Conservation (phyloP, 805 yeast species). For the Yarrowia hollandica region DNA sequence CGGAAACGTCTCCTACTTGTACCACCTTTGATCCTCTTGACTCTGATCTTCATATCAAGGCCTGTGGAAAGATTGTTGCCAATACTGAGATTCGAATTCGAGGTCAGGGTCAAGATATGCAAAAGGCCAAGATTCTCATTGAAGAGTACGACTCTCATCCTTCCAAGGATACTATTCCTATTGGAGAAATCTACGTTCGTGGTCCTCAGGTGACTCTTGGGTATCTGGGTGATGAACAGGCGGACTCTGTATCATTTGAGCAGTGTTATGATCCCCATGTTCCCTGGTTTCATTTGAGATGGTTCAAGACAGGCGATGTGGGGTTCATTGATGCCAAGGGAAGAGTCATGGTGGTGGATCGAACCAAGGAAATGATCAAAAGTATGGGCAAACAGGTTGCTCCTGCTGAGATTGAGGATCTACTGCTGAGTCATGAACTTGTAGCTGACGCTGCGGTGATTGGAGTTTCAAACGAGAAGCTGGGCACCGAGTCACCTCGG, state of each 20-base stretch:
- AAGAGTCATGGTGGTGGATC: constrained; percentile 48
- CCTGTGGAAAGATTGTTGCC: constrained; percentile 11
- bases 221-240: constrained; percentile 52
- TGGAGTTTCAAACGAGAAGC: constrained; percentile 61
- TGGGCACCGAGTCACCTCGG: constrained; percentile 64
- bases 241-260: constrained; percentile 49
- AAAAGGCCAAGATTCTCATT: constrained; percentile 14
- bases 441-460: constrained; percentile 90
- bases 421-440: constrained; percentile 67
- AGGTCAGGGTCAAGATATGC: constrained; percentile 10
- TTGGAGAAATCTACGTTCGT: constrained; percentile 54
- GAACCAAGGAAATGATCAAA: constrained; percentile 44
- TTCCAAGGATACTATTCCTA: neutral
- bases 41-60: neutral
- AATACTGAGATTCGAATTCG: constrained; percentile 4
- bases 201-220: constrained; percentile 57
- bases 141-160: neutral
- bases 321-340: constrained; percentile 50
- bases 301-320: constrained; percentile 63
- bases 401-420: constrained; percentile 93
- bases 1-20: constrained; percentile 31
- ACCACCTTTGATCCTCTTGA: neutral
- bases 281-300: constrained; percentile 33
- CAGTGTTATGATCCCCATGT: constrained; percentile 33
- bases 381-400: constrained; percentile 73